These are phyloP conservation scores for Suillus placidus DNA, from an alignment of 768 basidiomycete species.

Conservation along the genomic window DNA sequence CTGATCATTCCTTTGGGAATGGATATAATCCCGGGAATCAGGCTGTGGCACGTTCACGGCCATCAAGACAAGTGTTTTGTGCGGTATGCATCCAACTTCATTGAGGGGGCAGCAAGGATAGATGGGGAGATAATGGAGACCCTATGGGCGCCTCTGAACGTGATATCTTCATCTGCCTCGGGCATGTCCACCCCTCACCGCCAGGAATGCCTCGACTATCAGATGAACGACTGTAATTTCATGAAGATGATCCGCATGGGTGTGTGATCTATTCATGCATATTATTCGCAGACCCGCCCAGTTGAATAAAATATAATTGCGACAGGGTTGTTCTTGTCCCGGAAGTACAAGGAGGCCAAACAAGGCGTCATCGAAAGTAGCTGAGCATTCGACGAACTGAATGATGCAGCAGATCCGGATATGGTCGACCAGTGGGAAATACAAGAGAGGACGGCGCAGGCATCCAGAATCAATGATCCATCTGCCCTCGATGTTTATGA, in stretches of 20 bases:
- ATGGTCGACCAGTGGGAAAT: background rate
- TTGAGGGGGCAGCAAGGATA: background rate
- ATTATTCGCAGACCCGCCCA: too few relatives aligned
- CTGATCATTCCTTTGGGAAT: too few relatives aligned
- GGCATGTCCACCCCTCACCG: background rate
- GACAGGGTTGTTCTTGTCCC: background rate
- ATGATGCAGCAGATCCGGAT: background rate
- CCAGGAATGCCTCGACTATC: constrained; percentile 23
- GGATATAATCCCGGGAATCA: too few relatives aligned
- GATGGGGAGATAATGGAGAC: constrained; percentile 16
- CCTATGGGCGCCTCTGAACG: constrained; percentile 4
- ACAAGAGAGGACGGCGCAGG: background rate
- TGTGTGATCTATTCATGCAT: background rate
- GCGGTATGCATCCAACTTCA: background rate
- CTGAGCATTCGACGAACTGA: background rate
- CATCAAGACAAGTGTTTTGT: background rate
- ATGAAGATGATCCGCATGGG: constrained; percentile 25
- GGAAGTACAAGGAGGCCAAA: background rate
- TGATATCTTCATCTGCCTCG: background rate
- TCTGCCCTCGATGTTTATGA: constrained; percentile 3
- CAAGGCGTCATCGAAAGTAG: background rate
- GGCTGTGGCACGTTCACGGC: too few relatives aligned
- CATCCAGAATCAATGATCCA: background rate
- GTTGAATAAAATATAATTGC: too few relatives aligned
- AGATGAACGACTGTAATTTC: constrained; percentile 24